Percentiles rank a stretch among this genome's conserved stretches.
Evolutionary conservation across 345 rosid species (phyloP).

Genomic region (Aquilaria yunnanensis): DNA sequence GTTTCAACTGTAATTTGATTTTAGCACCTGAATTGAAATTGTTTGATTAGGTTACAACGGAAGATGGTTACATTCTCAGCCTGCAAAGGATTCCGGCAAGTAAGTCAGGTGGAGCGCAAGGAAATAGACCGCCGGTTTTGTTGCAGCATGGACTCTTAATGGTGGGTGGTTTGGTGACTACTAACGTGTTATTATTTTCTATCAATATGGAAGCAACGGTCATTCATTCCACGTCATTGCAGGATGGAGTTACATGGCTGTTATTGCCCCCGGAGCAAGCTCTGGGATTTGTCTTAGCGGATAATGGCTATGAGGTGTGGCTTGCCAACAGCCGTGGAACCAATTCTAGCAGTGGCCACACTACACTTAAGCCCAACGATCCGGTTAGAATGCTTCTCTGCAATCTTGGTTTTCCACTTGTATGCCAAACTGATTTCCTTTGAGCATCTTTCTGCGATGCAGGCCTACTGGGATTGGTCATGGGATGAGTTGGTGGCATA

Average conservation of each 20-base stretch:
- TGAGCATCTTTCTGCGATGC: not conserved
- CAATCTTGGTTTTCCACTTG: not conserved
- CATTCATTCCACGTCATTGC: slow-evolving; percentile 7
- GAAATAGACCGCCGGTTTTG: slow-evolving; percentile 33
- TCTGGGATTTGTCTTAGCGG: slow-evolving; percentile 41
- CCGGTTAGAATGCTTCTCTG: slow-evolving; percentile 5
- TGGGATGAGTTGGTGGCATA: slow-evolving; percentile 45
- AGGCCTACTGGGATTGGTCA: slow-evolving; percentile 59
- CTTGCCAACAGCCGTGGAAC: slow-evolving; percentile 47
- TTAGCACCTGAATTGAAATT: not conserved
- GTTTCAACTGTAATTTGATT: not conserved
- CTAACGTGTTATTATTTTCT: not conserved
- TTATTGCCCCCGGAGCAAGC: slow-evolving; percentile 32
- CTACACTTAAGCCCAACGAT: slow-evolving; percentile 24
- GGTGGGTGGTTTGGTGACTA: slow-evolving; percentile 20
- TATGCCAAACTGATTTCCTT: not conserved
- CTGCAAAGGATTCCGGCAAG: slow-evolving; percentile 47
- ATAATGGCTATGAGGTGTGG: slow-evolving; percentile 46
- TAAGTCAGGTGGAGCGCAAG: slow-evolving; percentile 21
- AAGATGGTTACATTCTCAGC: slow-evolving; percentile 52
- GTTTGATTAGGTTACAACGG: slow-evolving; percentile 39
- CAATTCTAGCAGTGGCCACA: slow-evolving; percentile 31
- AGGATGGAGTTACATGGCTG: slow-evolving; percentile 50
- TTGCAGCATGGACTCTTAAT: slow-evolving; percentile 45
- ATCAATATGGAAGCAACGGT: not conserved